Conservation (phyloP, 164 flowering plant genomes). For the Cinnamomum chago region DNA sequence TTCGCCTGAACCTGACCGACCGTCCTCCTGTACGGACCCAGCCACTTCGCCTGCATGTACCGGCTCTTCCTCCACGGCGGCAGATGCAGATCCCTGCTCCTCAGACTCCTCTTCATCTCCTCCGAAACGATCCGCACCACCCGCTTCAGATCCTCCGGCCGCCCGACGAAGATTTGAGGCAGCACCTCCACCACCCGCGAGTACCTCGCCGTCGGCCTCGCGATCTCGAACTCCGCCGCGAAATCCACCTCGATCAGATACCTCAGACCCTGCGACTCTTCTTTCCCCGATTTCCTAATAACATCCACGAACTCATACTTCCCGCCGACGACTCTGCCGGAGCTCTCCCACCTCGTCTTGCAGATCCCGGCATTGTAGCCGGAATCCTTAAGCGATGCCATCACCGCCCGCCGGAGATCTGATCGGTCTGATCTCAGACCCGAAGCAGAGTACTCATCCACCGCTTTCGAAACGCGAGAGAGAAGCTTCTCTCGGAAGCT, state of each 20-base stretch:
- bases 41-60: conserved; percentile 71
- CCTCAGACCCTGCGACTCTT: conserved; percentile 12
- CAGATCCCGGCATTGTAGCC: conserved; percentile 85
- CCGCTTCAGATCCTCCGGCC: conserved; percentile 46
- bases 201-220: conserved; percentile 52
- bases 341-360: conserved; percentile 62
- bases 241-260: conserved; percentile 63
- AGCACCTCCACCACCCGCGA: conserved; percentile 21
- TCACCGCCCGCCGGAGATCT: conserved; percentile 38
- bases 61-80: conserved; percentile 87
- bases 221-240: conserved; percentile 61
- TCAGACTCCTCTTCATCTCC: conserved; percentile 56
- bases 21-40: conserved; percentile 61
- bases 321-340: conserved; percentile 47
- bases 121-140: conserved; percentile 42
- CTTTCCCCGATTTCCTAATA: neutral
- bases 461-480: conserved; percentile 33
- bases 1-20: neutral
- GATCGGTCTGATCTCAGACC: conserved; percentile 12
- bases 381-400: conserved; percentile 40
- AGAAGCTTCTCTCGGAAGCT: conserved; percentile 24
- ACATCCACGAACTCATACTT: conserved; percentile 72
- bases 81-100: conserved; percentile 39
- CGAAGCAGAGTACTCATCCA: conserved; percentile 13
- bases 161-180: conserved; percentile 56